Evolutionary conservation across 2,329 filamentous ascomycete genomes (phyloP), one percentile per base, ranked within the genome.

Genomic region (Cytospora chrysosperma): DNA sequence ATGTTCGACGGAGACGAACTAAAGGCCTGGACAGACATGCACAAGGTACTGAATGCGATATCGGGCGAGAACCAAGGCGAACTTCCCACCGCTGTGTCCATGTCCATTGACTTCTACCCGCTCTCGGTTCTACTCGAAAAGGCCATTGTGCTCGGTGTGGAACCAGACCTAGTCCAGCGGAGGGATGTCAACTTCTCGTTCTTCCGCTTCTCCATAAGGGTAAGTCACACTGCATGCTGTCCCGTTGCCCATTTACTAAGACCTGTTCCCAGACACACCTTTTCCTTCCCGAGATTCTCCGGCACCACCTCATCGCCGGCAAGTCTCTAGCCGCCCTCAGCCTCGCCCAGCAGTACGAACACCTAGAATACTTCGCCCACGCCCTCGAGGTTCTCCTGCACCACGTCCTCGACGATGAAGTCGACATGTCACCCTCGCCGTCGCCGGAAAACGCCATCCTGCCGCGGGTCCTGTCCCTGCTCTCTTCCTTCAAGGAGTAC

Each of bases 71-170:
- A 85, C 27, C 81, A 83, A 15, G 85, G 87, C 66, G 91, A 96
- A 59, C 75, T 96, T 4, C 89, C 91, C 2, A 82, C 85, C 10
- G 86, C 91, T 2, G 88, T 97, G 13, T 85, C 88, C 27, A 86
- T 98, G 61, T 85, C 90, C 0, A 81, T 96, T n/a, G 95, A 99
- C 75, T 99, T 98, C 75, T 98, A 98, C 71, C 95, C 95, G 0
- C 79, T 98, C 17, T 96, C 93, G 1, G 86, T 94, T 3, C 79
- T 97, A 5, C 79, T 97, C n/a, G 88, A 88, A 64, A 97, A 97
- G 74, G 94, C 92, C 1, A 92, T 98, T 64, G 81, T 97, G 2
- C 82, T 98, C 57, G 95, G 95, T 0, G 87, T 98, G 15, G 95
- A 99, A 73, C 89, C 93, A 0, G 95, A 98, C 70, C 81, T 98